Conservation (phyloP, 2,329 filamentous ascomycete species). For the Fusarium domesticum region DNA sequence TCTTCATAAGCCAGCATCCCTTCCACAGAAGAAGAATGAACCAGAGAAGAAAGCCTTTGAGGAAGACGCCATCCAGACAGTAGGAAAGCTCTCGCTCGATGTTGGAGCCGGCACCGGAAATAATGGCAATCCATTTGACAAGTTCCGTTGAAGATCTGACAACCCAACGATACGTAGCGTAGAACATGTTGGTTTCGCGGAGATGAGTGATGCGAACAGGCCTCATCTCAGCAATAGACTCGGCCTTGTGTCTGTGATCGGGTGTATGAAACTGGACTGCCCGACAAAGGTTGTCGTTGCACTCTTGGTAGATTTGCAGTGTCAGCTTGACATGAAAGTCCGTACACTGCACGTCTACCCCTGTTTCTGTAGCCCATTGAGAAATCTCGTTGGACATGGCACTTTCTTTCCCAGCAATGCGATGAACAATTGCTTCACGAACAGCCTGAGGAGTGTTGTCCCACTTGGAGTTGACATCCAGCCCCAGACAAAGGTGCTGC, state of each 20-base stretch:
- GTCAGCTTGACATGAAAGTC: constrained; percentile 12
- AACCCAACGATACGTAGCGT: neutral
- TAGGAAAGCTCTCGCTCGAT: constrained; percentile 14
- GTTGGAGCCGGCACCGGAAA: constrained; percentile 12
- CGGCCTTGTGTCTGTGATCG: neutral
- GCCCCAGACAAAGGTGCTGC: constrained; percentile 10
- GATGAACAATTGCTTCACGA: constrained; percentile 7
- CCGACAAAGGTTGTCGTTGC: constrained; percentile 3
- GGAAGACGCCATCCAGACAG: constrained; percentile 2
- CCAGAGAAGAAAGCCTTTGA: constrained; percentile 2
- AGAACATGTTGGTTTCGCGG: neutral
- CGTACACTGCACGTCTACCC: constrained; percentile 6
- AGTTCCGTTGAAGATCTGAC: constrained; percentile 1
- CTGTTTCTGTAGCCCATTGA: constrained; percentile 2
- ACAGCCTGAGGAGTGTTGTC: constrained; percentile 8
- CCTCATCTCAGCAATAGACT: constrained; percentile 1
- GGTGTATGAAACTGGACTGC: constrained; percentile 1
- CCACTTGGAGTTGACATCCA: constrained; percentile 11
- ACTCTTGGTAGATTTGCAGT: constrained; percentile 9
- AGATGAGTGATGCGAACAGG: constrained; percentile 1
- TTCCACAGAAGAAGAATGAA: constrained; percentile 8
- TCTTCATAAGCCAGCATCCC: constrained; percentile 8
- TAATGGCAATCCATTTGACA: constrained; percentile 15
- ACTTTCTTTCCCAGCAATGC: constrained; percentile 8
- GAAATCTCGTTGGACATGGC: constrained; percentile 4